Base-by-base conservation (phyloP, 345 rosid genomes). In the Brassica nigra region DNA sequence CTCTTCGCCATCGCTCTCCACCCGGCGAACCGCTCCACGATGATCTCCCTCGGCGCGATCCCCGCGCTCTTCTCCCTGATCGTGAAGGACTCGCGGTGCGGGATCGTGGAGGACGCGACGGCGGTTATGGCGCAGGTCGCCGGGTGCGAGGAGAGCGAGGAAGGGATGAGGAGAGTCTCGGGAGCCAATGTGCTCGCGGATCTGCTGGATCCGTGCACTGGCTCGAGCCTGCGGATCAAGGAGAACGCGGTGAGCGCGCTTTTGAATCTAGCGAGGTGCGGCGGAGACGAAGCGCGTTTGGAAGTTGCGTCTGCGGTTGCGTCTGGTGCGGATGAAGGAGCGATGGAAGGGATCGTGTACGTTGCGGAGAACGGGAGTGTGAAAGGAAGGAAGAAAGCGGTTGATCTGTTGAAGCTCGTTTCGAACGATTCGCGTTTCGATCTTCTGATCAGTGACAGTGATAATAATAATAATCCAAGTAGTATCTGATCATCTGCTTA, bases 71-170 rank as follows among this genome's bases (percentile, higher is more conserved):
- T 95, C 42, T 87, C 92, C 0, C 67, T 91, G 4, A 88, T 91
- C 31, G 71, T 95, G 8, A 90, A 87, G 74, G 97, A 91, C 62
- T 91, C 91, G n/a, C 80, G 95, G 54, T 86, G 78, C 14, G 99
- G 99, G 67, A 83, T 95, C 29, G 90, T 95, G 69, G 99, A 95
- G 82, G 99, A 95, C 75, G 91, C 99, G 10, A 89, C 90, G 70
- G 99, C 97, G 28, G 99, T 95, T 76, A 78, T 91, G 64, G 95
- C 97, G 27, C 99, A 95, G 81, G 80, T 95, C 2, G 97, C 93
- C 10, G 97, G 99, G n/a, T 90, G 97, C 68, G 97, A 87, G 73
- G 99, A 90, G 83, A 87, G 93, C 58, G 92, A 83, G 59, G 91
- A 83, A 8, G 99, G 86, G 30, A 89, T 92, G 66, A 74, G 85